A percentile compares a stretch with the other conserved stretches of the same genome.
phyloP scores from a whole-genome alignment of 306 rosid species.

The Alnus glutinosa region DNA sequence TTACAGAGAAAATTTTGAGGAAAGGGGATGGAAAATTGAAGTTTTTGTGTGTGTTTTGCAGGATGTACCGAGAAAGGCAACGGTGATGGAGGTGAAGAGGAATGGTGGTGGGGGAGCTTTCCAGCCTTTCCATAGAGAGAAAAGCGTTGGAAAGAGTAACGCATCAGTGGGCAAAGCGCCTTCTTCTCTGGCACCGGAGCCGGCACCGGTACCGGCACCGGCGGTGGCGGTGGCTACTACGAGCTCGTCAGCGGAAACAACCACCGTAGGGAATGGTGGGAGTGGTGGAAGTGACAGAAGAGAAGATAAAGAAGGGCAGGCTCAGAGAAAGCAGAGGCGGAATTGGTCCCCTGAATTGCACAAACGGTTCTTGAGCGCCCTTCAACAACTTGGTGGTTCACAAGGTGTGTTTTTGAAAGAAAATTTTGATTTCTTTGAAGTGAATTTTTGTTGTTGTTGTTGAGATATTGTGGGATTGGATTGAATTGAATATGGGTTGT shows the following conservation, averaged over 20 bases:
- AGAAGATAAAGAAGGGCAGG: slow-evolving; percentile 66
- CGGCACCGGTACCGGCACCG: slow-evolving; percentile 39
- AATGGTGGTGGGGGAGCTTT: slow-evolving; percentile 61
- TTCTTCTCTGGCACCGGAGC: slow-evolving; percentile 39
- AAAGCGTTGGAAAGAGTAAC: slow-evolving; percentile 40
- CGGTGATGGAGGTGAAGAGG: slow-evolving; percentile 71
- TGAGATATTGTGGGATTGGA: background rate
- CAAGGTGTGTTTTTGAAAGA: slow-evolving; percentile 48
- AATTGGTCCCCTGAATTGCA: slow-evolving; percentile 94
- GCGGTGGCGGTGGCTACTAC: slow-evolving; percentile 45
- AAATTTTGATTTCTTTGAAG: no score
- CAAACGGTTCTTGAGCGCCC: slow-evolving; percentile 72
- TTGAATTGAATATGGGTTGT: background rate
- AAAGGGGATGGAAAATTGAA: background rate
- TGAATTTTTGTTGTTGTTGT: background rate
- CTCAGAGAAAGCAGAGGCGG: slow-evolving; percentile 74
- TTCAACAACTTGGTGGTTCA: slow-evolving; percentile 90
- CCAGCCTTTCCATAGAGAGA: slow-evolving; percentile 79
- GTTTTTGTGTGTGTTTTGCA: slow-evolving; percentile 28
- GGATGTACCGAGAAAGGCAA: slow-evolving; percentile 61
- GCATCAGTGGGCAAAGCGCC: slow-evolving; percentile 31
- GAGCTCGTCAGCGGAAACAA: slow-evolving; percentile 55
- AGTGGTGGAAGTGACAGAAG: slow-evolving; percentile 35
- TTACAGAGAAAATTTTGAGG: background rate
- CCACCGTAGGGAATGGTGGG: slow-evolving; percentile 32